These are phyloP conservation scores for Trametes villosa DNA, from an alignment of 768 basidiomycete species.

Conservation along the genomic window DNA sequence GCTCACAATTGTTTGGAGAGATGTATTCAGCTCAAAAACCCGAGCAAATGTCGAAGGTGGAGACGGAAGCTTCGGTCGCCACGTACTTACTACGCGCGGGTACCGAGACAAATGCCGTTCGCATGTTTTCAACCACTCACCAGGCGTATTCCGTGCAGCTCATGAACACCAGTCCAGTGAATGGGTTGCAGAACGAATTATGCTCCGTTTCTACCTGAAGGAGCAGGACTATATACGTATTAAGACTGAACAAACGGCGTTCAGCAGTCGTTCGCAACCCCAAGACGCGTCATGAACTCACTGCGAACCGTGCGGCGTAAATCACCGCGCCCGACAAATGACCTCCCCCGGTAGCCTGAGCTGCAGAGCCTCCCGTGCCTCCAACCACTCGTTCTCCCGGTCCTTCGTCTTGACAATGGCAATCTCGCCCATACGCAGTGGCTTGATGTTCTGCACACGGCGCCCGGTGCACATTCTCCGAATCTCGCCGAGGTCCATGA, in stretches of 20 bases:
- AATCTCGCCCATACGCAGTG: slow-evolving; percentile 91
- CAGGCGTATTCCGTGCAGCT: background rate
- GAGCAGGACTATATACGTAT: background rate
- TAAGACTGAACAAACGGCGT: background rate
- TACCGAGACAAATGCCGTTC: background rate
- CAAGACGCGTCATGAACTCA: background rate
- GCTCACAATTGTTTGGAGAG: too few species aligned
- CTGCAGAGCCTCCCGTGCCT: slow-evolving; percentile 89
- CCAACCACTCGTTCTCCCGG: slow-evolving; percentile 82
- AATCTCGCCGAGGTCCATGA: slow-evolving; percentile 76
- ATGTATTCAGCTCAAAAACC: too few species aligned
- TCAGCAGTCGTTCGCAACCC: background rate
- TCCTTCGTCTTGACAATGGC: slow-evolving; percentile 78
- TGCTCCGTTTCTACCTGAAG: background rate
- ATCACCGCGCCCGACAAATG: slow-evolving; percentile 73
- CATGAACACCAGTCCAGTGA: background rate
- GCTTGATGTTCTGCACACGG: slow-evolving; percentile 77
- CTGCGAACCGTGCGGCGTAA: background rate
- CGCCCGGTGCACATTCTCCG: slow-evolving; percentile 79
- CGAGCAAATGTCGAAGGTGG: too few species aligned
- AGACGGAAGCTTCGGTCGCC: too few species aligned
- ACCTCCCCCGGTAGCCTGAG: slow-evolving; percentile 84
- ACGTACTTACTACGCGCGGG: too few species aligned
- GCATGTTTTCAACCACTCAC: too few species aligned
- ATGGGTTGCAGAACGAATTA: background rate